Conservation (phyloP, 2,329 filamentous ascomycete genomes). For the Mollisia scopiformis region DNA sequence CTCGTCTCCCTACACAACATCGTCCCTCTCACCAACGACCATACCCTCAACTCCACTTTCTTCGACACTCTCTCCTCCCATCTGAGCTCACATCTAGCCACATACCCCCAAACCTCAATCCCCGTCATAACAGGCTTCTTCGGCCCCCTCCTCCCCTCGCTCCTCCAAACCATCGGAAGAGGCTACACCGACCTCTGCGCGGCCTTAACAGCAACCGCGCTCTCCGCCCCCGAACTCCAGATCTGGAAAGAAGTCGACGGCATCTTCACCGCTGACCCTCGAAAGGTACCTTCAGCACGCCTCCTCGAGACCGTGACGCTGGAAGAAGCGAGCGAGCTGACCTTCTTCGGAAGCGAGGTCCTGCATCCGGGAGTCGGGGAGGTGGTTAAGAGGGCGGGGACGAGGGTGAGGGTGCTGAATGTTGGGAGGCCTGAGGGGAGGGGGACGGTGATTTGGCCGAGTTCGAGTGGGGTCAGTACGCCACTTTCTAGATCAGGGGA, state of each 20-base stretch:
- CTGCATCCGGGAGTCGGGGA: background rate
- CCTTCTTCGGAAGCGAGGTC: constrained; percentile 54
- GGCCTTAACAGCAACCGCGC: constrained; percentile 68
- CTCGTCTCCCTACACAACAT: background rate
- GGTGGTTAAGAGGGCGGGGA: background rate
- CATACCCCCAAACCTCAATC: background rate
- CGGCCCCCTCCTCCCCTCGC: constrained; percentile 66
- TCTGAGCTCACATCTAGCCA: background rate
- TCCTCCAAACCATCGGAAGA: constrained; percentile 66
- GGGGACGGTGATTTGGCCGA: background rate
- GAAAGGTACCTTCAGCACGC: constrained; percentile 66
- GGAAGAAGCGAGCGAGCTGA: constrained; percentile 67
- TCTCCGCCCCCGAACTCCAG: constrained; percentile 65
- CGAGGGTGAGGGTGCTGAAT: background rate
- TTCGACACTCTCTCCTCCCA: background rate
- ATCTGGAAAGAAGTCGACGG: constrained; percentile 78
- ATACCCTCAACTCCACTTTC: background rate
- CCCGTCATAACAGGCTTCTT: constrained; percentile 61
- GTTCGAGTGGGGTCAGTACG: background rate
- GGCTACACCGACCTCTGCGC: constrained; percentile 75
- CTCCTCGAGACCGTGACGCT: constrained; percentile 64
- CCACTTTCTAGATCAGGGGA: background rate
- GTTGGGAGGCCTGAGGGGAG: background rate
- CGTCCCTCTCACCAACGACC: background rate
- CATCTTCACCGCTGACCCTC: constrained; percentile 72